phyloP scores from a whole-genome alignment of 306 rosid genomes.

The Sicyos edulis region DNA sequence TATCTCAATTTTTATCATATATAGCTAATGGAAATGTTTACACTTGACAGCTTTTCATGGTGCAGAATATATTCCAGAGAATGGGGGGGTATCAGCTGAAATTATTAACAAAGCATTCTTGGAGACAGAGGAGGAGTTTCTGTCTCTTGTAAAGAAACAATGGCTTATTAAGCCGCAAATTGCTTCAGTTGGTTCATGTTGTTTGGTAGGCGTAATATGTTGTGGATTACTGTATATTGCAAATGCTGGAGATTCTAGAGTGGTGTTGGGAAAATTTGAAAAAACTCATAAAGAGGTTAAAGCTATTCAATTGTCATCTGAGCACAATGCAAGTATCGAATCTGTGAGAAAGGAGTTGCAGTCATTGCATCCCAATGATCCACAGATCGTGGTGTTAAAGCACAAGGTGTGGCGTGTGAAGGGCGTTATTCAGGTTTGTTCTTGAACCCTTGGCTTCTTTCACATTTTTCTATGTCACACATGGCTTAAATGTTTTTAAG shows the following conservation, averaged over 20 bases:
- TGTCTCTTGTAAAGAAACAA: constrained; percentile 62
- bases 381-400: constrained; percentile 75
- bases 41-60: constrained; percentile 45
- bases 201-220: constrained; percentile 76
- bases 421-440: constrained; percentile 86
- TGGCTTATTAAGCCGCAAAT: constrained; percentile 67
- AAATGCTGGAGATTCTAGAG: constrained; percentile 96
- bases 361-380: constrained; percentile 86
- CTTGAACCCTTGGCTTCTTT: constrained; percentile 1
- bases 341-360: constrained; percentile 79
- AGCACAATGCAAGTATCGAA: constrained; percentile 87
- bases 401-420: constrained; percentile 99
- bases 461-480: no score
- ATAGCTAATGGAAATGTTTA: constrained; percentile 38
- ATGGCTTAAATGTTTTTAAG: no score
- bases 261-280: constrained; percentile 66
- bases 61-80: constrained; percentile 74
- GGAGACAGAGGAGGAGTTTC: constrained; percentile 87
- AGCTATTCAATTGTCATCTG: constrained; percentile 83
- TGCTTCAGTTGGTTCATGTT: constrained; percentile 93
- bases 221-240: constrained; percentile 75
- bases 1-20: constrained; percentile 18
- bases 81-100: constrained; percentile 68
- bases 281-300: constrained; percentile 44
- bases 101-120: constrained; percentile 74